Percentiles rank a stretch among this genome's conserved stretches.
Evolutionary conservation across 1,284 basidiomycete species (phyloP).

Genomic region (Ustilago tritici): DNA sequence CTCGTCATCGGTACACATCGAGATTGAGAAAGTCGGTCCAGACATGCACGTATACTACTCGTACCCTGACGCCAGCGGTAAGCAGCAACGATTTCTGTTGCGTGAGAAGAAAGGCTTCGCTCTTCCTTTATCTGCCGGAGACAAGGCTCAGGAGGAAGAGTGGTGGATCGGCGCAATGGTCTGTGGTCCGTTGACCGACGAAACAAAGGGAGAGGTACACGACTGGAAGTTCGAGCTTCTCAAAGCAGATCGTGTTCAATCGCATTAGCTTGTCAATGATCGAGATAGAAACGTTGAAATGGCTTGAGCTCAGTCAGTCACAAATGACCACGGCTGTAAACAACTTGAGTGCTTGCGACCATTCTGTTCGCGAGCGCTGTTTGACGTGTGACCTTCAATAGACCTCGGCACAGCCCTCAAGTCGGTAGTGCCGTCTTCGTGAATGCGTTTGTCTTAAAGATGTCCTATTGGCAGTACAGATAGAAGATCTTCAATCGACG

Average conservation of each 20-base stretch:
- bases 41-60: slow-evolving; percentile 45
- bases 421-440: no score
- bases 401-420: no score
- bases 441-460: no score
- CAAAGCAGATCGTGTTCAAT: background rate
- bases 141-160: slow-evolving; percentile 10
- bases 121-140: background rate
- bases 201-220: slow-evolving; percentile 16
- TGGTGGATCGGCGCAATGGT: slow-evolving; percentile 52
- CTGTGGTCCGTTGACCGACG: slow-evolving; percentile 28
- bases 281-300: no score
- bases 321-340: no score
- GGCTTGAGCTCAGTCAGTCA: no score
- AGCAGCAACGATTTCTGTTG: slow-evolving; percentile 18
- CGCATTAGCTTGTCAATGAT: background rate
- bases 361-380: no score
- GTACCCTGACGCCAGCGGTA: background rate
- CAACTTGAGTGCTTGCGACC: no score
- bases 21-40: slow-evolving; percentile 34
- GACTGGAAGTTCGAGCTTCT: slow-evolving; percentile 17
- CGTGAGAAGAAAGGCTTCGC: slow-evolving; percentile 41
- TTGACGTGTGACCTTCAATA: no score
- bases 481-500: no score
- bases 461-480: no score
- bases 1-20: slow-evolving; percentile 14